Base-by-base conservation (phyloP, 2,329 filamentous ascomycete genomes). In the Cryphonectria naterciae region DNA sequence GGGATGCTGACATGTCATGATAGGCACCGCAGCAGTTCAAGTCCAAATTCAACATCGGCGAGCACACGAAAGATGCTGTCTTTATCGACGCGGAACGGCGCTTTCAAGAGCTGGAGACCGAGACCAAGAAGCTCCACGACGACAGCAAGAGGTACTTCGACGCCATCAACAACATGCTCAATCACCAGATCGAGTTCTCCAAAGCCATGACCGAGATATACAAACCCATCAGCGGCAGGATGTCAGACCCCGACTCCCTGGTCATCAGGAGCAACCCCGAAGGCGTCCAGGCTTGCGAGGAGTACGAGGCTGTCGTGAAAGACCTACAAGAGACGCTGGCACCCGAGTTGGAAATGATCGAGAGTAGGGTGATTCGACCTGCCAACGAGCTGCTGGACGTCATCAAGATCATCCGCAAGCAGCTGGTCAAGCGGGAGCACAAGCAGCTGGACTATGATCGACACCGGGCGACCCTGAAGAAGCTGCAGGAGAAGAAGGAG, bases 91-190 rank as follows among this genome's bases (percentile, higher is more conserved):
- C 96, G 74, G 96, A 99, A 81, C 90, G 95, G 73, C 91, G 96
- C 65, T 99, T 98, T 80, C 87, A 94, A 75, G 96, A 99, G 84
- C 88, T 99, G 74, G 96, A 99, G 83, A 92, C 86, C 75, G 95
- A 99, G 84, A 98, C 96, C 49, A 98, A 98, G 87, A 95, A 93
- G 82, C 90, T 98, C 41, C 95, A 98, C 83, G 94, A 97, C 84
- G 95, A 98, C 83, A 97, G 94, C 70, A 93, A 95, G 81, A 98
- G 97, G 84, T 99, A 99, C 82, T 98, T 97, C 77, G 91, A 97
- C 68, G 93, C 96, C 79, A 98, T 99, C 84, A 98, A 98, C 84
- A 93, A 92, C 86, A 99, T 99, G 96, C 88, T 99, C 77, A 89
- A 86, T 79, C 95, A 98, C 83, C 96, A 99, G 85, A 98, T 99